These are phyloP conservation scores for Ophiostoma piceae DNA, from an alignment of 2,329 filamentous ascomycete genomes.

Conservation along the genomic window DNA sequence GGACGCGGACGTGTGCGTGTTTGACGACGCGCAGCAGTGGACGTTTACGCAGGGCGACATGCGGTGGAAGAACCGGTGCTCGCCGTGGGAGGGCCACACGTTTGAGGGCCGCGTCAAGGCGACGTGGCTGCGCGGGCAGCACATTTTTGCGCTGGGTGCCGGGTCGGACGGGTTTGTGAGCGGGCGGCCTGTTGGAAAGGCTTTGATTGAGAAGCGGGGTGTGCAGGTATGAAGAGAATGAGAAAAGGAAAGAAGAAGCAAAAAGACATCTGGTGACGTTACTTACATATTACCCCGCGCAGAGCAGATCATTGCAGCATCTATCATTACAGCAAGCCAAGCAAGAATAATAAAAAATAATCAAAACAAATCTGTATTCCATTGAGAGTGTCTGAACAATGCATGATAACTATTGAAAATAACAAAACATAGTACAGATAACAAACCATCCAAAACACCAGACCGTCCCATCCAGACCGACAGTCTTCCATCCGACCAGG, in stretches of 20 bases:
- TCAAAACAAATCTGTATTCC: no score
- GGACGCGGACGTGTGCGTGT: slow-evolving; percentile 87
- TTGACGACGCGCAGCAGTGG: slow-evolving; percentile 79
- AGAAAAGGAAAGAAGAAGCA: background rate
- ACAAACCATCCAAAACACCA: slow-evolving; percentile 4
- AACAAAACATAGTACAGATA: background rate
- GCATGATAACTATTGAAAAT: background rate
- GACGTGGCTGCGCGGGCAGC: slow-evolving; percentile 76
- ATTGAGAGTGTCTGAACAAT: no score
- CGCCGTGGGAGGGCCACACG: slow-evolving; percentile 76
- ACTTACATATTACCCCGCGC: no score
- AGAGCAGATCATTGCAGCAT: no score
- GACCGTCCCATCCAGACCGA: slow-evolving; percentile 4
- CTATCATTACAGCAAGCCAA: no score
- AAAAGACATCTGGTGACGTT: background rate
- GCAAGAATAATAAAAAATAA: no score
- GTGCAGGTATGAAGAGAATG: background rate
- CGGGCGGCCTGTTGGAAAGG: slow-evolving; percentile 45
- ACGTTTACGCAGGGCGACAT: slow-evolving; percentile 69
- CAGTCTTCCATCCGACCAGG: background rate
- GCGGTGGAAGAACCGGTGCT: slow-evolving; percentile 92
- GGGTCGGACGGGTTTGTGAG: slow-evolving; percentile 47
- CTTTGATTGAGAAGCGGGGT: slow-evolving; percentile 41
- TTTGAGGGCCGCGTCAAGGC: slow-evolving; percentile 74
- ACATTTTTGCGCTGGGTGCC: slow-evolving; percentile 66